These are phyloP conservation scores for Trichophyton rubrum DNA, from an alignment of 2,329 filamentous ascomycete genomes.

Conservation along the genomic window DNA sequence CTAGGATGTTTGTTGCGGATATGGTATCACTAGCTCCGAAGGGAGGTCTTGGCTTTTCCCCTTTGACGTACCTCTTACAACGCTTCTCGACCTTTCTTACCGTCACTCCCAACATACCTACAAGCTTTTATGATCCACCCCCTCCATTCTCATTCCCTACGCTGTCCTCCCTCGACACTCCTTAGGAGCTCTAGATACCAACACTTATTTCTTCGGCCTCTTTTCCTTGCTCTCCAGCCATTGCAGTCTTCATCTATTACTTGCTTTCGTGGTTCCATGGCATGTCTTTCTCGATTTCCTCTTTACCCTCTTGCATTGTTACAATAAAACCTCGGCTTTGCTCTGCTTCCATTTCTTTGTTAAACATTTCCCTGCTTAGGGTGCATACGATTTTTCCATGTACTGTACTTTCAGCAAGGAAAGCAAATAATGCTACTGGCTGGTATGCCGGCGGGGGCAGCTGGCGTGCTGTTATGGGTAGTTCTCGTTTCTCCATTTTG, in stretches of 20 bases:
- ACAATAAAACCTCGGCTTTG: slow-evolving; percentile 3
- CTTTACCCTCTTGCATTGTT: neutral
- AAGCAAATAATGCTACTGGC: slow-evolving; percentile 14
- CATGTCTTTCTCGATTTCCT: neutral
- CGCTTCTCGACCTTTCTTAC: neutral
- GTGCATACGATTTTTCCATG: slow-evolving; percentile 17
- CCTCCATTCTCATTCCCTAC: neutral
- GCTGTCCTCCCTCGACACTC: neutral
- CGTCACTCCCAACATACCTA: slow-evolving; percentile 4
- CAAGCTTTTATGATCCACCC: neutral
- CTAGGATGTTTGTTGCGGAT: slow-evolving; percentile 18
- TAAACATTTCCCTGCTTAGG: slow-evolving; percentile 6
- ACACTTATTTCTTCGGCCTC: neutral
- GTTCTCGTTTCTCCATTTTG: slow-evolving; percentile 7
- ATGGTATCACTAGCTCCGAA: slow-evolving; percentile 1
- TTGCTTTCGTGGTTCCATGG: slow-evolving; percentile 2
- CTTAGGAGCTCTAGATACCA: neutral
- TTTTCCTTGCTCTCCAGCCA: neutral
- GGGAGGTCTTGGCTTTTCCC: neutral
- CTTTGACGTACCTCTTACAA: neutral
- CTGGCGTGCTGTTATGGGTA: slow-evolving; percentile 14
- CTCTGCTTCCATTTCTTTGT: slow-evolving; percentile 1
- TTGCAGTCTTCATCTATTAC: slow-evolving; percentile 2
- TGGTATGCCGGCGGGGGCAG: slow-evolving; percentile 12
- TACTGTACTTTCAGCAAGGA: slow-evolving; percentile 18